A percentile compares a stretch with the other conserved stretches of the same genome.
These are phyloP conservation scores for Lomentospora prolificans DNA, from an alignment of 2,329 filamentous ascomycete genomes.

Conservation along the genomic window DNA sequence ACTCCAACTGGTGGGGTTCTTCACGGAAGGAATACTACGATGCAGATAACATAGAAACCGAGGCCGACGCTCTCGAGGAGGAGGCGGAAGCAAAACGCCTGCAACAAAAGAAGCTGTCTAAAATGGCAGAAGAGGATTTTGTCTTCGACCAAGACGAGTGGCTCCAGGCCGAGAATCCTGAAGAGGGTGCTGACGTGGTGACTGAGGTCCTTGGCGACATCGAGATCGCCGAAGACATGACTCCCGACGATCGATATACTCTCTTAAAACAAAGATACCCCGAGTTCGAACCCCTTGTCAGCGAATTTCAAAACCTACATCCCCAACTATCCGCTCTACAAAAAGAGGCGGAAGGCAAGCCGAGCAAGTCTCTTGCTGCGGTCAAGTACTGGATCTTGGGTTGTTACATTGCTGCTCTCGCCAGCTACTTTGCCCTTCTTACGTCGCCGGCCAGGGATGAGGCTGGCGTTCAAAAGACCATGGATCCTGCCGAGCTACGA, in stretches of 20 bases:
- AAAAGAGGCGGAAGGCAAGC: conserved; percentile 43
- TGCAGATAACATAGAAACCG: conserved; percentile 61
- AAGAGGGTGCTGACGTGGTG: conserved; percentile 47
- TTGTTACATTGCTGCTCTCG: conserved; percentile 76
- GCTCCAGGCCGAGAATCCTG: conserved; percentile 48
- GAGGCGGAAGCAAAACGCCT: conserved; percentile 81
- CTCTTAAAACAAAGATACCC: conserved; percentile 77
- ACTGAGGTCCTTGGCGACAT: conserved; percentile 80
- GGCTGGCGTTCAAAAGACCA: conserved; percentile 39
- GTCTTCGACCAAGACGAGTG: conserved; percentile 87
- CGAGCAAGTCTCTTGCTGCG: conserved; percentile 44
- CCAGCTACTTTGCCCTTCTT: conserved; percentile 92
- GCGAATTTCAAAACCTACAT: conserved; percentile 69
- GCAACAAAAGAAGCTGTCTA: conserved; percentile 81
- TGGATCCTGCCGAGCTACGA: conserved; percentile 69
- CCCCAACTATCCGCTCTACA: conserved; percentile 51
- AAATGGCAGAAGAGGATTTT: conserved; percentile 87
- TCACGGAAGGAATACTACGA: conserved; percentile 89
- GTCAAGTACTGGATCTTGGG: conserved; percentile 73
- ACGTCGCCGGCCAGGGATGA: conserved; percentile 63
- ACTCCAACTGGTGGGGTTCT: conserved; percentile 72
- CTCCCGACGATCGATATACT: conserved; percentile 60
- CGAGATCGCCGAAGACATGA: conserved; percentile 73
- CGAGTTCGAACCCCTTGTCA: conserved; percentile 78
- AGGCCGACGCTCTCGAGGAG: conserved; percentile 71